A percentile compares a stretch with the other conserved stretches of the same genome.
Conservation (phyloP, 2,329 filamentous ascomycete species). For the Aspergillus fischeri region DNA sequence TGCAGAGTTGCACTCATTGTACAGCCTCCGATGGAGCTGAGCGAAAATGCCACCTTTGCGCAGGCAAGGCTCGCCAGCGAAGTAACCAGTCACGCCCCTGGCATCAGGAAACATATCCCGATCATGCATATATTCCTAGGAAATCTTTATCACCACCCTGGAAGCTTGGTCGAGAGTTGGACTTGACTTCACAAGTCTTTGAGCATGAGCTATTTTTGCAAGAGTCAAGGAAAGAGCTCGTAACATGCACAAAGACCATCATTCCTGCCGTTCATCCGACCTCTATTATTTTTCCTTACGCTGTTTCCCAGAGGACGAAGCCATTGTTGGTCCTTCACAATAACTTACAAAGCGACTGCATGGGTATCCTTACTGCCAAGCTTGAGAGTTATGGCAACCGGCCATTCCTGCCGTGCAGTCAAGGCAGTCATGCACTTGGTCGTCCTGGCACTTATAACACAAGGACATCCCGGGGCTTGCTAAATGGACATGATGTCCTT, state of each 20-base stretch:
- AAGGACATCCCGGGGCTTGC: background rate
- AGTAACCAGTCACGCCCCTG: too few species aligned
- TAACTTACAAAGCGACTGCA: background rate
- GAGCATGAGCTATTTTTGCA: background rate
- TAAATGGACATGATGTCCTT: background rate
- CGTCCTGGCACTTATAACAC: background rate
- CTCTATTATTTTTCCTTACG: background rate
- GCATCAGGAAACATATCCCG: background rate
- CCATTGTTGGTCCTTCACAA: background rate
- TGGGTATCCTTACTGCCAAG: background rate
- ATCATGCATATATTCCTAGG: background rate
- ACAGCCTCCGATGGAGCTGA: background rate
- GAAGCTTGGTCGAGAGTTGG: background rate
- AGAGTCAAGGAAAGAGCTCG: background rate
- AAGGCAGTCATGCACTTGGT: background rate
- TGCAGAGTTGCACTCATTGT: constrained; percentile 4
- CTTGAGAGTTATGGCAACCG: background rate
- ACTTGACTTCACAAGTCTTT: background rate
- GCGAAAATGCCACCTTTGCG: constrained; percentile 4
- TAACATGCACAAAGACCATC: background rate
- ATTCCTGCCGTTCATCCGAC: background rate
- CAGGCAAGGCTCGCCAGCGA: background rate
- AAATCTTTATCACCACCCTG: background rate
- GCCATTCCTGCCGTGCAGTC: background rate
- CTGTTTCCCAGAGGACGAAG: background rate